These are phyloP conservation scores for Stachybotrys elegans DNA, from an alignment of 2,329 filamentous ascomycete genomes.

Conservation along the genomic window DNA sequence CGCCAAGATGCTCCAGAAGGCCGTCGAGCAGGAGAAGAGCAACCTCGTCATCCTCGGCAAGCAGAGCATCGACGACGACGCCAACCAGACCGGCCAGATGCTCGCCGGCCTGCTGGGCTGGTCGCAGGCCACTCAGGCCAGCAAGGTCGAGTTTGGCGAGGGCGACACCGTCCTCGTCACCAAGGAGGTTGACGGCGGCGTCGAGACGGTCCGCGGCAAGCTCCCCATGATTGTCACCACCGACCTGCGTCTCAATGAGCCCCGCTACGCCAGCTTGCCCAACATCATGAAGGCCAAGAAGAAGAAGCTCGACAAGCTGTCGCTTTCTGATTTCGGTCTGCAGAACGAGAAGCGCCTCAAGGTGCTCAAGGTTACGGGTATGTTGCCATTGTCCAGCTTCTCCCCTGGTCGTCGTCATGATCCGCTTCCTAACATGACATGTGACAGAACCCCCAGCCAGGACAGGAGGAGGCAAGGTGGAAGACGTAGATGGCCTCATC, in stretches of 20 bases:
- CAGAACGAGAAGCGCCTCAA: slow-evolving; percentile 73
- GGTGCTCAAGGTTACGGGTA: slow-evolving; percentile 82
- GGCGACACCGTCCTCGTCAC: slow-evolving; percentile 70
- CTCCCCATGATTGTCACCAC: slow-evolving; percentile 93
- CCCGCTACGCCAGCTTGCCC: slow-evolving; percentile 87
- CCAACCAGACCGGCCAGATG: slow-evolving; percentile 96
- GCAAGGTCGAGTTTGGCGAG: slow-evolving; percentile 71
- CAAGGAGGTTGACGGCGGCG: slow-evolving; percentile 91
- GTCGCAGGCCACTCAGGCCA: slow-evolving; percentile 92
- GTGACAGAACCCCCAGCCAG: slow-evolving; percentile 72
- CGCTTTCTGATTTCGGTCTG: slow-evolving; percentile 73
- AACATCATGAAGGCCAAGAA: slow-evolving; percentile 99
- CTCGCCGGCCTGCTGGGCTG: slow-evolving; percentile 86
- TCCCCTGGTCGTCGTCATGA: background rate
- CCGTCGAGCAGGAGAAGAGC: slow-evolving; percentile 77
- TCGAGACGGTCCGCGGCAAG: slow-evolving; percentile 80
- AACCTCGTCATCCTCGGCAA: slow-evolving; percentile 95
- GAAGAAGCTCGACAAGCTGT: slow-evolving; percentile 96
- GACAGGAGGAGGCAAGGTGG: slow-evolving; percentile 93
- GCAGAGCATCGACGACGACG: slow-evolving; percentile 97
- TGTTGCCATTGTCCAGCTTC: slow-evolving; percentile 30
- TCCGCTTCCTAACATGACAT: slow-evolving; percentile 1
- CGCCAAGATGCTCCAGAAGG: slow-evolving; percentile 79
- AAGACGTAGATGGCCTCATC: slow-evolving; percentile 94
- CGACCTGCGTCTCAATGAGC: slow-evolving; percentile 90